These are phyloP conservation scores for Rhododendron henanense DNA, from an alignment of 148 eudicot genomes.

Conservation along the genomic window DNA sequence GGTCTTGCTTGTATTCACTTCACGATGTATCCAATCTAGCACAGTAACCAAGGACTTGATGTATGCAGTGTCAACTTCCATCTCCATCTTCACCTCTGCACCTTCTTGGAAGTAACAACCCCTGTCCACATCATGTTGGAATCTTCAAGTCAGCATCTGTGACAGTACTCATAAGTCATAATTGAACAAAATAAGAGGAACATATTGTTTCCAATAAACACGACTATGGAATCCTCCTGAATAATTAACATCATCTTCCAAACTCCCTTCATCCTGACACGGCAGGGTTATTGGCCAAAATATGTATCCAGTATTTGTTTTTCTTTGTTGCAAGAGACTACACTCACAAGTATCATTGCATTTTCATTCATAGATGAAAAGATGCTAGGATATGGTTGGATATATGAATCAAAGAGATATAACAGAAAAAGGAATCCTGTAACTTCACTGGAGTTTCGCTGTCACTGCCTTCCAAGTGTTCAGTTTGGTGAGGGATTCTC, in stretches of 20 bases:
- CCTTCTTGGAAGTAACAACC: constrained; percentile 95
- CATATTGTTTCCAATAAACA: neutral
- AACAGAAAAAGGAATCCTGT: too few relatives aligned
- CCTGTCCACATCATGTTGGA: constrained; percentile 27
- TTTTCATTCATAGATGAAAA: neutral
- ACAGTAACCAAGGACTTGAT: constrained; percentile 64
- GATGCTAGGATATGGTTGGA: neutral
- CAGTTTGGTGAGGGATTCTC: neutral
- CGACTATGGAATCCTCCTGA: neutral
- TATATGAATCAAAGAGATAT: neutral
- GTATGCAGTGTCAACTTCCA: constrained; percentile 65
- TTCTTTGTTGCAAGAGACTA: neutral
- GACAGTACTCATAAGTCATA: neutral
- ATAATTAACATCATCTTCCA: neutral
- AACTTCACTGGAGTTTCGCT: neutral
- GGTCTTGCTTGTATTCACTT: constrained; percentile 64
- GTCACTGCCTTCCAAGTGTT: neutral
- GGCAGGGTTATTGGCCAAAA: neutral
- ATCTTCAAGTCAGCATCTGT: neutral
- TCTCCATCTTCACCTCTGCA: constrained; percentile 53
- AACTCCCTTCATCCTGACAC: neutral
- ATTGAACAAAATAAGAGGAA: neutral
- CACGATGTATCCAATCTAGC: constrained; percentile 53
- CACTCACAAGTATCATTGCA: neutral
- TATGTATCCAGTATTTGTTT: neutral